Percentiles rank a stretch among this genome's conserved stretches.
Evolutionary conservation across 345 rosid species (phyloP).

Genomic region (Murraya koenigii): DNA sequence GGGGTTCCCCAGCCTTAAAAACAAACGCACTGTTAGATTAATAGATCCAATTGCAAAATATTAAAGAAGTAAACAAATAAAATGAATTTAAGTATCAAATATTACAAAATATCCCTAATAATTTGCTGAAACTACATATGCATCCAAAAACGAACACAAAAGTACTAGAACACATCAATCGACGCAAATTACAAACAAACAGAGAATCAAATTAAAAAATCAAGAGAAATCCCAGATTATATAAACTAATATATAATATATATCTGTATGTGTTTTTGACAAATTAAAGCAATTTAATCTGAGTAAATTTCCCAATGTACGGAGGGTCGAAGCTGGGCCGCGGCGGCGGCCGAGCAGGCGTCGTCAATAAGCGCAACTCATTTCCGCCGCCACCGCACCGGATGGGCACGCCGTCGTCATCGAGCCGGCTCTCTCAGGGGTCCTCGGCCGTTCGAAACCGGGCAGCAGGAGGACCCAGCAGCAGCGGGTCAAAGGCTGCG

Average conservation of each 20-base stretch:
- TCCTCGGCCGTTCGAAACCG: slow-evolving; percentile 29
- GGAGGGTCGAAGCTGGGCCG: slow-evolving; percentile 49
- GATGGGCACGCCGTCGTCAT: slow-evolving; percentile 19
- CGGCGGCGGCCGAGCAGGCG: slow-evolving; percentile 40
- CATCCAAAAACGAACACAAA: neutral
- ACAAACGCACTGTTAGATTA: too few species aligned
- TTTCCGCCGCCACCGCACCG: slow-evolving; percentile 43
- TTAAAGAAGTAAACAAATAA: neutral
- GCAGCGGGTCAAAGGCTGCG: slow-evolving; percentile 15
- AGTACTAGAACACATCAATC: neutral
- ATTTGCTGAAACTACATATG: neutral
- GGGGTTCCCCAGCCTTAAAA: too few species aligned
- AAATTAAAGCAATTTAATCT: neutral
- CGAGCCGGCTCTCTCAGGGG: slow-evolving; percentile 22
- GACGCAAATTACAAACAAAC: neutral
- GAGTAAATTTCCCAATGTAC: slow-evolving; percentile 25
- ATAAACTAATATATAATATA: neutral
- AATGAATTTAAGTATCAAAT: neutral
- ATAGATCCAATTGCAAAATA: too few species aligned
- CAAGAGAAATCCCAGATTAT: neutral
- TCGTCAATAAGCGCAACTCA: slow-evolving; percentile 38
- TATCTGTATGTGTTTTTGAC: neutral
- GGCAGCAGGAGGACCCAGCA: neutral
- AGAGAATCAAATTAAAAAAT: neutral
- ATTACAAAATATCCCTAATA: neutral